Percentiles rank a stretch among this genome's conserved stretches.
phyloP scores from a whole-genome alignment of 108 stramenopile genomes.

The Stephanodiscus minutulus region DNA sequence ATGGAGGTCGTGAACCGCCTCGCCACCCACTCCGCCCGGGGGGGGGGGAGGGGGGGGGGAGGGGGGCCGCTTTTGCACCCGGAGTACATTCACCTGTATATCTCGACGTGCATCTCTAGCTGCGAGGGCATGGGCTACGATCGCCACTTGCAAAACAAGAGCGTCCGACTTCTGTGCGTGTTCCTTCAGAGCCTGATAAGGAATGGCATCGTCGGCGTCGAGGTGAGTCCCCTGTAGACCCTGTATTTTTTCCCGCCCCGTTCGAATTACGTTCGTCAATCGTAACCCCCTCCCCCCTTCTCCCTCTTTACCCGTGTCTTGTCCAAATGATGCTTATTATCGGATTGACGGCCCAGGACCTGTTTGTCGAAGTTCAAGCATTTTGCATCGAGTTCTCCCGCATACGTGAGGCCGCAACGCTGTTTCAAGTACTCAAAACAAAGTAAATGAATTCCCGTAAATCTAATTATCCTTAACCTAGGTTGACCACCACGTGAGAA shows the following conservation, averaged over 20 bases:
- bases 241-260: not conserved
- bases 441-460: constrained; percentile 6
- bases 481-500: no score
- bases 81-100: constrained; percentile 95
- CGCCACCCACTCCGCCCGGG: constrained; percentile 55
- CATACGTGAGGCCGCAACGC: constrained; percentile 92
- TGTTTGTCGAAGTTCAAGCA: constrained; percentile 94
- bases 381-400: constrained; percentile 96
- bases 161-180: constrained; percentile 96
- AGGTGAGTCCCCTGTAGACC: constrained; percentile 48
- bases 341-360: constrained; percentile 50
- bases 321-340: not conserved
- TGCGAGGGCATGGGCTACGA: constrained; percentile 93
- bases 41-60: not conserved
- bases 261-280: not conserved
- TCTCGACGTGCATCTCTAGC: constrained; percentile 93
- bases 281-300: not conserved
- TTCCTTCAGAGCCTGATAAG: constrained; percentile 95
- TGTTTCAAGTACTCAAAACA: constrained; percentile 71
- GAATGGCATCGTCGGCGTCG: constrained; percentile 91
- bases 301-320: not conserved
- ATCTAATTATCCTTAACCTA: not conserved
- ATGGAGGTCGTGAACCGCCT: constrained; percentile 97
- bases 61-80: constrained; percentile 77
- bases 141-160: constrained; percentile 92